phyloP scores from a whole-genome alignment of 805 yeast genomes.

The Cephaloascus albidus region DNA sequence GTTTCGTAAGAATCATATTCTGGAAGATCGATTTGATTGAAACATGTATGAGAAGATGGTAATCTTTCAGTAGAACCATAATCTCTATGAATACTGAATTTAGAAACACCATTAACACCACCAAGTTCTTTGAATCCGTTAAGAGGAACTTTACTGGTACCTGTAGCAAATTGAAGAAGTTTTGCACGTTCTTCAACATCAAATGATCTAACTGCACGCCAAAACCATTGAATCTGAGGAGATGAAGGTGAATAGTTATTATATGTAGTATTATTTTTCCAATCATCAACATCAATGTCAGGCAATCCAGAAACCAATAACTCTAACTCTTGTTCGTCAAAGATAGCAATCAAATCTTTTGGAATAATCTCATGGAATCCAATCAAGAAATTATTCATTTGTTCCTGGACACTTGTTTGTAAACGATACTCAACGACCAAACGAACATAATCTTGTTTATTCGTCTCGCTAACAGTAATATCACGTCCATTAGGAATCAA shows the following conservation, averaged over 20 bases:
- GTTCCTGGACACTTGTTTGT: slow-evolving; percentile 75
- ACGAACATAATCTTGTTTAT: slow-evolving; percentile 83
- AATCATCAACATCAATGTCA: slow-evolving; percentile 90
- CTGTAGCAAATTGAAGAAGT: slow-evolving; percentile 90
- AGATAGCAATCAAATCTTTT: slow-evolving; percentile 70
- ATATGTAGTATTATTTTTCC: slow-evolving; percentile 82
- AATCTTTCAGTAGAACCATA: slow-evolving; percentile 78
- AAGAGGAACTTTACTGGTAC: slow-evolving; percentile 92
- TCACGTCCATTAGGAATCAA: slow-evolving; percentile 75
- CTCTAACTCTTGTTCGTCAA: slow-evolving; percentile 94
- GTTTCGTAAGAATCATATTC: slow-evolving; percentile 86
- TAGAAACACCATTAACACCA: slow-evolving; percentile 79
- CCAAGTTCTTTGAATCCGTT: slow-evolving; percentile 87
- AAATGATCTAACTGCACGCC: slow-evolving; percentile 95
- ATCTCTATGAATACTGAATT: slow-evolving; percentile 84
- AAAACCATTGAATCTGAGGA: slow-evolving; percentile 89
- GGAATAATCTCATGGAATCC: slow-evolving; percentile 93
- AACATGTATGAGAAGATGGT: slow-evolving; percentile 96
- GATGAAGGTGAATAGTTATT: slow-evolving; percentile 76
- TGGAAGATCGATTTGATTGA: slow-evolving; percentile 90
- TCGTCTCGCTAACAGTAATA: slow-evolving; percentile 81
- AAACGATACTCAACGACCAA: slow-evolving; percentile 81
- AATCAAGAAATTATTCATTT: slow-evolving; percentile 71
- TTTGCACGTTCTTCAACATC: slow-evolving; percentile 93
- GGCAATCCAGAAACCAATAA: slow-evolving; percentile 90